phyloP scores from a whole-genome alignment of 345 rosid species.

The Populus nigra region DNA sequence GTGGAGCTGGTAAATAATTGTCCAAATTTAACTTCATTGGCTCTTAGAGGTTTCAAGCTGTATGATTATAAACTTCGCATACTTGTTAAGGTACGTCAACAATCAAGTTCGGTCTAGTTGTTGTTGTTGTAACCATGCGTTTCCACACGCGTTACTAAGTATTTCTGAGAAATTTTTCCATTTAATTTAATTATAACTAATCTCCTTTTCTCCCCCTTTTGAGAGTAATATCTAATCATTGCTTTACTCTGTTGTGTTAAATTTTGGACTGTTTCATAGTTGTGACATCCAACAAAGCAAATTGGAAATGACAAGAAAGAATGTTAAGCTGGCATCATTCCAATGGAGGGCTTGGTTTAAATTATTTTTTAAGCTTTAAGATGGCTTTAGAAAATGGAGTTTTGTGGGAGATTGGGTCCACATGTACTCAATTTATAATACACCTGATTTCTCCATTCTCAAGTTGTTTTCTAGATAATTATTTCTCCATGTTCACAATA shows the following conservation, averaged over 20 bases:
- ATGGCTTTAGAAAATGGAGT: background rate
- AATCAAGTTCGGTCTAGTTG: background rate
- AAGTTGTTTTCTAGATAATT: background rate
- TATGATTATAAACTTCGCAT: conserved; percentile 54
- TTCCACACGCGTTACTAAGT: background rate
- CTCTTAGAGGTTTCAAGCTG: conserved; percentile 82
- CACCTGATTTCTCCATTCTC: background rate
- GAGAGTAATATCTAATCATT: background rate
- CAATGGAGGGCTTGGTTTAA: background rate
- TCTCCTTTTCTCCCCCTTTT: background rate
- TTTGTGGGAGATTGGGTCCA: background rate
- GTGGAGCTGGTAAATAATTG: conserved; percentile 65
- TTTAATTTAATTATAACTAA: background rate
- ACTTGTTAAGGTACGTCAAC: conserved; percentile 56
- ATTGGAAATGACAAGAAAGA: background rate
- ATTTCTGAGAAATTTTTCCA: background rate
- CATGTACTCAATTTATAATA: background rate
- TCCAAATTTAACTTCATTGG: conserved; percentile 65
- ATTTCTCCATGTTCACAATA: background rate
- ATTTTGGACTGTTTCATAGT: background rate
- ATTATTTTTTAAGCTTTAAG: too few relatives aligned
- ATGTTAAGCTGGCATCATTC: background rate
- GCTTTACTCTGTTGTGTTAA: background rate
- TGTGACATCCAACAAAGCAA: background rate
- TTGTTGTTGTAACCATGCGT: background rate